phyloP scores from a whole-genome alignment of 495 filamentous ascomycete species.

The Aspergillus campestris region DNA sequence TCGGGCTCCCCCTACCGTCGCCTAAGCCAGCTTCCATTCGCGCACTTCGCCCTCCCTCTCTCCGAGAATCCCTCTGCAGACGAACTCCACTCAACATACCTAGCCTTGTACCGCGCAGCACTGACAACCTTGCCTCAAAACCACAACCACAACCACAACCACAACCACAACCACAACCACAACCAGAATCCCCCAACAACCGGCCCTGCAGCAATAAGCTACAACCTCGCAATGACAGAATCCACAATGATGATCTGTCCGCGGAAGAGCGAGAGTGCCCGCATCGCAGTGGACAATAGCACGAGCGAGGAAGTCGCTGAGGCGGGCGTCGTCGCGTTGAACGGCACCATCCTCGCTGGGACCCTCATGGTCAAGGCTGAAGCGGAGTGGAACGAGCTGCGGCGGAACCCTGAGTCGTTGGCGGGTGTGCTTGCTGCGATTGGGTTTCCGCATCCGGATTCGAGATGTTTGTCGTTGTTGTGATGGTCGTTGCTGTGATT shows the following conservation, averaged over 20 bases:
- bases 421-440: conserved; percentile 49
- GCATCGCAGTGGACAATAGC: conserved; percentile 20
- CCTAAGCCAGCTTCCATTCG: conserved; percentile 38
- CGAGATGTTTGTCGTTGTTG: conserved; percentile 12
- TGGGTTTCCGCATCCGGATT: conserved; percentile 42
- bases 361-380: conserved; percentile 72
- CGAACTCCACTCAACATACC: conserved; percentile 39
- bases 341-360: conserved; percentile 73
- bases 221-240: conserved; percentile 72
- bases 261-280: conserved; percentile 37
- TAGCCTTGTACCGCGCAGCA: conserved; percentile 48
- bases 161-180: too few relatives aligned
- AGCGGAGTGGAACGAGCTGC: conserved; percentile 59
- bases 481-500: conserved; percentile 21
- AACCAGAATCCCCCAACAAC: not conserved
- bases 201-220: conserved; percentile 55
- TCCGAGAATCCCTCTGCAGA: conserved; percentile 29
- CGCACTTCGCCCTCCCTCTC: conserved; percentile 40
- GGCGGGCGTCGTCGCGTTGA: conserved; percentile 55
- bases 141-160: too few relatives aligned
- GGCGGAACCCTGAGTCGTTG: conserved; percentile 41
- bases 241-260: conserved; percentile 62
- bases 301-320: conserved; percentile 26
- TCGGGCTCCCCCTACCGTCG: conserved; percentile 16
- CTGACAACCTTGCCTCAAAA: conserved; percentile 18